Evolutionary conservation across 208 protist genomes (phyloP).

Genomic region (Leishmania guyanensis): DNA sequence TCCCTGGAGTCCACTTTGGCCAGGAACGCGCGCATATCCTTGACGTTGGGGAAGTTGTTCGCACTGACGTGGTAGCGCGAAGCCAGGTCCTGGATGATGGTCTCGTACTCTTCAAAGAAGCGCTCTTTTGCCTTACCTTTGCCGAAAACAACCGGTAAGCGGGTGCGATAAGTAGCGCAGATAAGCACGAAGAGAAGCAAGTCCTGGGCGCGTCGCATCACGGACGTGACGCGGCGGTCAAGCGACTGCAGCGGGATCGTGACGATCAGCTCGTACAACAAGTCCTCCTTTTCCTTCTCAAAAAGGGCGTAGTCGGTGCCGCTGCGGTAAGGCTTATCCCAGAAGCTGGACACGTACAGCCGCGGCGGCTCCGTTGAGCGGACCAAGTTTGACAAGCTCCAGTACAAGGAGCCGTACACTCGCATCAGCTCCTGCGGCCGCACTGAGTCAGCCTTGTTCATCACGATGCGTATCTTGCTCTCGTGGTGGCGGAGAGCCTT

Average conservation of each 20-base stretch:
- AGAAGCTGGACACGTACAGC: conserved; percentile 97
- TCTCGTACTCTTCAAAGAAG: conserved; percentile 56
- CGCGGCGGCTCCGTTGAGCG: conserved; percentile 95
- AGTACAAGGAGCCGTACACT: conserved; percentile 97
- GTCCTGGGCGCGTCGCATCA: conserved; percentile 72
- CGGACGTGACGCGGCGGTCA: conserved; percentile 91
- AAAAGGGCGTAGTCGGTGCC: conserved; percentile 88
- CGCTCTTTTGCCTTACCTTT: conserved; percentile 75
- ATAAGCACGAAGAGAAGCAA: conserved; percentile 89
- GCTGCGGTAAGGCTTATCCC: conserved; percentile 88
- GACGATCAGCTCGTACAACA: conserved; percentile 86
- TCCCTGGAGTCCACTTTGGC: conserved; percentile 36
- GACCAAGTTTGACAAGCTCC: conserved; percentile 96
- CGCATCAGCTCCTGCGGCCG: conserved; percentile 95
- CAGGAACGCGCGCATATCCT: conserved; percentile 48
- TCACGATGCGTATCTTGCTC: conserved; percentile 95
- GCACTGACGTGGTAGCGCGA: conserved; percentile 55
- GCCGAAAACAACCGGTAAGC: conserved; percentile 85
- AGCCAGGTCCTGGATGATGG: conserved; percentile 53
- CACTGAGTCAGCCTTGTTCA: conserved; percentile 98
- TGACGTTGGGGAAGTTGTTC: conserved; percentile 49
- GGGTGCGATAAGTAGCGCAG: conserved; percentile 51
- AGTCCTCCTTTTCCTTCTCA: conserved; percentile 81
- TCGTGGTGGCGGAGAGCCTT: conserved; percentile 84
- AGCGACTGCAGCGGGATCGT: conserved; percentile 85